A percentile compares a stretch with the other conserved stretches of the same genome.
Conservation (phyloP, 164 flowering plant species). For the Nymphaea colorata region DNA sequence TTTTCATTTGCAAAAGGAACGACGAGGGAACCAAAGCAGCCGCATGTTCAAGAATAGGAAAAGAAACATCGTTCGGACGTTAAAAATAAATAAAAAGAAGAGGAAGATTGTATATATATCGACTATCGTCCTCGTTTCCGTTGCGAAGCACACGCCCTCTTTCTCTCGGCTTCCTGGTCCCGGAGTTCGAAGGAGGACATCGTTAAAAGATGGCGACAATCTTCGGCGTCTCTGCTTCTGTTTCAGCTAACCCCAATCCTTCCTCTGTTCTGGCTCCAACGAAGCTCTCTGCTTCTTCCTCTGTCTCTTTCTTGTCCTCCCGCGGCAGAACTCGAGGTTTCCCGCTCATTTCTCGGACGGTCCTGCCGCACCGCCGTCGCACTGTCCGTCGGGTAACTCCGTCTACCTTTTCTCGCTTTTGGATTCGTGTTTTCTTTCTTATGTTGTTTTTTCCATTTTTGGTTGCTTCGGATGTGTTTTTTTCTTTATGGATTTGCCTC, state of each 20-base stretch:
- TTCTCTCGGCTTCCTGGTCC: too few species aligned
- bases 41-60: too few species aligned
- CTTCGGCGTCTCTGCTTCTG: not conserved
- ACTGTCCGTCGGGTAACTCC: not conserved
- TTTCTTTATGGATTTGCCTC: not conserved
- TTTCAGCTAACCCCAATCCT: not conserved
- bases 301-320: not conserved
- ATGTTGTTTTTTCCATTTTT: not conserved
- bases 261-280: not conserved
- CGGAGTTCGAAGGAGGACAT: too few species aligned
- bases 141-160: too few species aligned
- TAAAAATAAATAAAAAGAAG: too few species aligned
- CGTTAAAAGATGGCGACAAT: too few species aligned
- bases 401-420: not conserved
- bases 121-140: too few species aligned
- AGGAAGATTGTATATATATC: too few species aligned
- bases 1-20: too few species aligned
- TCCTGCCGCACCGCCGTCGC: not conserved
- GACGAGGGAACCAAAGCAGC: too few species aligned
- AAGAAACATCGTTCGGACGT: too few species aligned
- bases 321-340: not conserved
- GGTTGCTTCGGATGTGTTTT: not conserved
- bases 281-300: not conserved
- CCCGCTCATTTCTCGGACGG: not conserved
- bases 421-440: not conserved